Evolutionary conservation across 2,329 filamentous ascomycete genomes (phyloP).

Genomic region (Hirsutella rhossiliensis): DNA sequence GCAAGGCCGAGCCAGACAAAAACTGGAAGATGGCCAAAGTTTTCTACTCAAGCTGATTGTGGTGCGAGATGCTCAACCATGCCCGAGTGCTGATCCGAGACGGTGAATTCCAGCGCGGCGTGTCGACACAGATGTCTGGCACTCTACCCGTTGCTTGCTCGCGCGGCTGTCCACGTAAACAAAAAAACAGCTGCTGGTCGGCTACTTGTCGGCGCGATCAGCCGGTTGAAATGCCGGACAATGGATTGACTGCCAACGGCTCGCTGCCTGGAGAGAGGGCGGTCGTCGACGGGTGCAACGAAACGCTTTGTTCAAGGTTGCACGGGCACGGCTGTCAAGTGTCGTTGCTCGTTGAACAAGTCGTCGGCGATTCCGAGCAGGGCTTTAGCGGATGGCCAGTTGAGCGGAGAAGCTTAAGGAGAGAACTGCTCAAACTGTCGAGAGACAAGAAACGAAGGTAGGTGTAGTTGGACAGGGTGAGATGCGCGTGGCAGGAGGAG

Average conservation of each 20-base stretch:
- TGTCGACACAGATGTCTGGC: constrained; percentile 3
- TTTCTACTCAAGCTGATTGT: background rate
- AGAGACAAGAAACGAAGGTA: no score
- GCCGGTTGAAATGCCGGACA: background rate
- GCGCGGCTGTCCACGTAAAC: background rate
- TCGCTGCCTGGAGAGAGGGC: background rate
- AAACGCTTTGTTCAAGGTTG: no score
- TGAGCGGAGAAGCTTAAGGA: no score
- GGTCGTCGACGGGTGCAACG: background rate
- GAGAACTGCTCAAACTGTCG: no score
- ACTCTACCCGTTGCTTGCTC: background rate
- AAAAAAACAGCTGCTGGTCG: background rate
- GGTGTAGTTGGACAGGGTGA: no score
- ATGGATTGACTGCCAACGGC: background rate
- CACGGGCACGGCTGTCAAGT: no score
- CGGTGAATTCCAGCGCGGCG: constrained; percentile 13
- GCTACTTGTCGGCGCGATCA: background rate
- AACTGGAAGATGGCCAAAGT: background rate
- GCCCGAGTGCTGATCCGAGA: constrained; percentile 8
- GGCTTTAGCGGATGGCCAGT: no score
- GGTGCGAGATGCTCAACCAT: constrained; percentile 1
- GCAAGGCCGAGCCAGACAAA: background rate
- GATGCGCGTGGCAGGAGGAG: no score
- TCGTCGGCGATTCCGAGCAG: no score
- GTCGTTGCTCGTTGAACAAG: no score